Evolutionary conservation across 176 grass and related monocot species (phyloP), one percentile per base, ranked within the genome.

Genomic region (Puya raimondii): DNA sequence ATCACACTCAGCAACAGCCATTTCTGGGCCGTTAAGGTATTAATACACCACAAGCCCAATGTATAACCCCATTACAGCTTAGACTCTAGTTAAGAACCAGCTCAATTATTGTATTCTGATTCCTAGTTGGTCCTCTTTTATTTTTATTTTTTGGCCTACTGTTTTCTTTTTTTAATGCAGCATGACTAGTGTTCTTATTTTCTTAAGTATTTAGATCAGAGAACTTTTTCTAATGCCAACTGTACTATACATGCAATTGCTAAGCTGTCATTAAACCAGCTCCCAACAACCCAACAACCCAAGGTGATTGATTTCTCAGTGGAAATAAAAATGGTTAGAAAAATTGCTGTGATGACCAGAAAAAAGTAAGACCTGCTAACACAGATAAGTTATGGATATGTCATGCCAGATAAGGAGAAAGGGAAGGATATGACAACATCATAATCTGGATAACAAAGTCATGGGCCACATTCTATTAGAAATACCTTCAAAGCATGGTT

Each of bases 271-370:
- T 2, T 21, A 20, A 20, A 20, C 15, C 17, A 22, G 17, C 56
- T 61, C 56, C n/a, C 17, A 61, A 61, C 56, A 61, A 61, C 56
- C 54, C 17, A 61, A 61, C 56, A 61, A 61, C 56, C 56, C 56
- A 61, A 61, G 22, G 56, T 18, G 56, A 10, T 61, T 61, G 56
- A 9, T 22, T 61, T 61, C 14, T 61, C 33, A 57, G 17, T 57
- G 15, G 7, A 16, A 13, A 16, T 17, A 9, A 17, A 17, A 9
- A 16, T 13, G 53, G 53, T 12, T 15, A n/a, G 53, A 7, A 56
- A n/a, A n/a, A n/a, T 12, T 56, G 53, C n/a, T 13, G 17, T 17
- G 53, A 4, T 17, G 15, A 57, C 14, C 0, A 10, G 8, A n/a
- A 16, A 57, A 57, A 1, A 57, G n/a, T 17, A 3, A 6, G 14